Conservation (phyloP, 345 rosid genomes). For the Nephelium lappaceum region DNA sequence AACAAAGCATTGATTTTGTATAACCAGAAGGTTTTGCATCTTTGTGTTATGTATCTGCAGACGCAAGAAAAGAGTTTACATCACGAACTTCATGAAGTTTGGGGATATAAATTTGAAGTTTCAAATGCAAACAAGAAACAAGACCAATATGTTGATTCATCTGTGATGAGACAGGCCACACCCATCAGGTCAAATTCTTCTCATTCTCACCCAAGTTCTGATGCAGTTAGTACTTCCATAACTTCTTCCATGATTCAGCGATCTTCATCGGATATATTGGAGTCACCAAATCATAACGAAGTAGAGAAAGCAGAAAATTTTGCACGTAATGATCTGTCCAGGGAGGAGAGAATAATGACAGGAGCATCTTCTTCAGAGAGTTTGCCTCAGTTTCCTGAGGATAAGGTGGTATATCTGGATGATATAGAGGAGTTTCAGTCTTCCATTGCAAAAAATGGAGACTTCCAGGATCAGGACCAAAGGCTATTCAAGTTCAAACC, state of each 20-base stretch:
- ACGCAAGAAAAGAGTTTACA: constrained; percentile 20
- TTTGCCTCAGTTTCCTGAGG: constrained; percentile 35
- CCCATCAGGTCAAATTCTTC: constrained; percentile 9
- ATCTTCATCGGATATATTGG: constrained; percentile 32
- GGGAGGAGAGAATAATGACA: constrained; percentile 12
- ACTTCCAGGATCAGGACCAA: constrained; percentile 56
- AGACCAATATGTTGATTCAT: constrained; percentile 24
- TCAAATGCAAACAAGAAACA: constrained; percentile 22
- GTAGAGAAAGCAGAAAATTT: constrained; percentile 10
- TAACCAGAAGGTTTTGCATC: not conserved
- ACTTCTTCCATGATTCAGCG: constrained; percentile 31
- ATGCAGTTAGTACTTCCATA: constrained; percentile 25
- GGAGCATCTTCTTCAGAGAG: constrained; percentile 46
- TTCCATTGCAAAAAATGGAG: constrained; percentile 26
- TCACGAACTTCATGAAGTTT: constrained; percentile 1
- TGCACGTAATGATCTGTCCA: not conserved
- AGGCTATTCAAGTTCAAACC: constrained; percentile 63
- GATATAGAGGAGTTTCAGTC: constrained; percentile 56
- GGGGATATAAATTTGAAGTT: constrained; percentile 14
- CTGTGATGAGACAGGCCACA: constrained; percentile 1
- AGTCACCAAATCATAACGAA: constrained; percentile 8
- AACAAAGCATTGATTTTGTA: not conserved
- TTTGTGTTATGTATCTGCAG: constrained; percentile 22
- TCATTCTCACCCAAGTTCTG: constrained; percentile 12
- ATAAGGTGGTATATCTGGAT: constrained; percentile 49